These are phyloP conservation scores for Suhomyces sp. DNA, from an alignment of 805 yeast species.

Conservation along the genomic window DNA sequence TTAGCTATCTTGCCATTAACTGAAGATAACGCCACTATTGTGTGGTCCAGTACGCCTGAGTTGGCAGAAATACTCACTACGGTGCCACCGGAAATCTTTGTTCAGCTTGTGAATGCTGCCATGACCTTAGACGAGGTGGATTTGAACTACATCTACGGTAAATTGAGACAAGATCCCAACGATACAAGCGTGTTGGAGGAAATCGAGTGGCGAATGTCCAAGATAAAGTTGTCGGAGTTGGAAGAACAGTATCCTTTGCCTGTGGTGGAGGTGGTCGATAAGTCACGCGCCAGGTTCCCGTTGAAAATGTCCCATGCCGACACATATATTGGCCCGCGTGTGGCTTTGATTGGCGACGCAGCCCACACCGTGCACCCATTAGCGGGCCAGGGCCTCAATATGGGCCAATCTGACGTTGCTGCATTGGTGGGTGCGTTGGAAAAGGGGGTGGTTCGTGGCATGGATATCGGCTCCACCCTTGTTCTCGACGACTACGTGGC, in stretches of 20 bases:
- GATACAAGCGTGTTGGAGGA: slow-evolving; percentile 59
- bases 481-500: slow-evolving; percentile 86
- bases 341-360: slow-evolving; percentile 96
- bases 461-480: slow-evolving; percentile 80
- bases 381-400: slow-evolving; percentile 96
- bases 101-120: slow-evolving; percentile 78
- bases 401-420: slow-evolving; percentile 94
- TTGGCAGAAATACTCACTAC: slow-evolving; percentile 60
- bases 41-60: slow-evolving; percentile 87
- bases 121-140: slow-evolving; percentile 77
- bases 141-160: slow-evolving; percentile 61
- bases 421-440: slow-evolving; percentile 68
- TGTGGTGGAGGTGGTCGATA: slow-evolving; percentile 53
- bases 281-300: slow-evolving; percentile 85
- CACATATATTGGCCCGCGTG: slow-evolving; percentile 74
- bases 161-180: slow-evolving; percentile 33
- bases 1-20: slow-evolving; percentile 89
- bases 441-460: slow-evolving; percentile 67
- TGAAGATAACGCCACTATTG: slow-evolving; percentile 81
- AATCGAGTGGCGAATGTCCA: slow-evolving; percentile 65
- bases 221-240: slow-evolving; percentile 40
- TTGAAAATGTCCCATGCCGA: slow-evolving; percentile 87
- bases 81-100: slow-evolving; percentile 59
- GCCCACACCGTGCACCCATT: slow-evolving; percentile 97
- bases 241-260: slow-evolving; percentile 67